phyloP scores from a whole-genome alignment of 1,284 basidiomycete species.

The Naganishia albida region DNA sequence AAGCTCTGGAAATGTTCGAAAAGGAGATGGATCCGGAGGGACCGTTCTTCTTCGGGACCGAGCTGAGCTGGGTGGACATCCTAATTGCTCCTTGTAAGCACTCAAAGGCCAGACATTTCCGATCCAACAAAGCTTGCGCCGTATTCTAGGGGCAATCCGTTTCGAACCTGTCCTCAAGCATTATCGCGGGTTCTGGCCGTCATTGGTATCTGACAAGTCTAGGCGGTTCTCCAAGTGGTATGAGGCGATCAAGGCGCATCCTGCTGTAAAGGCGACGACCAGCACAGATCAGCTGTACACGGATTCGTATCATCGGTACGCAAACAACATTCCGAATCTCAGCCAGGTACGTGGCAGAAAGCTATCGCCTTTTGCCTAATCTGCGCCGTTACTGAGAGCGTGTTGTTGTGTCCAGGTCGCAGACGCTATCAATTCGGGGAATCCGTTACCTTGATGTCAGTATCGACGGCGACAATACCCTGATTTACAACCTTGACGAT shows the following conservation, averaged over 20 bases:
- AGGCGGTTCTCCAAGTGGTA: slow-evolving; percentile 61
- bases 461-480: neutral
- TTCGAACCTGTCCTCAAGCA: slow-evolving; percentile 67
- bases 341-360: slow-evolving; percentile 26
- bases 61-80: slow-evolving; percentile 68
- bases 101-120: neutral
- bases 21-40: slow-evolving; percentile 63
- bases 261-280: slow-evolving; percentile 67
- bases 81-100: slow-evolving; percentile 72
- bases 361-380: neutral
- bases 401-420: slow-evolving; percentile 63
- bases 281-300: slow-evolving; percentile 71
- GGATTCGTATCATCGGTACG: slow-evolving; percentile 71
- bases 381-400: neutral
- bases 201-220: slow-evolving; percentile 55
- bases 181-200: slow-evolving; percentile 64
- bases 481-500: too few species aligned
- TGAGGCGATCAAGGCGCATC: slow-evolving; percentile 62
- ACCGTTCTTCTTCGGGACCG: slow-evolving; percentile 62
- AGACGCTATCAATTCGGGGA: slow-evolving; percentile 67
- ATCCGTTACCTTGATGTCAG: slow-evolving; percentile 60
- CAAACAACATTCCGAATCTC: slow-evolving; percentile 21
- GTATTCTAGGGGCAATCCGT: slow-evolving; percentile 63
- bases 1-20: slow-evolving; percentile 62
- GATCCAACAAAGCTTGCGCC: neutral